Evolutionary conservation across 176 grass and related monocot species (phyloP).

Genomic region (Bolboschoenus planiculmis): DNA sequence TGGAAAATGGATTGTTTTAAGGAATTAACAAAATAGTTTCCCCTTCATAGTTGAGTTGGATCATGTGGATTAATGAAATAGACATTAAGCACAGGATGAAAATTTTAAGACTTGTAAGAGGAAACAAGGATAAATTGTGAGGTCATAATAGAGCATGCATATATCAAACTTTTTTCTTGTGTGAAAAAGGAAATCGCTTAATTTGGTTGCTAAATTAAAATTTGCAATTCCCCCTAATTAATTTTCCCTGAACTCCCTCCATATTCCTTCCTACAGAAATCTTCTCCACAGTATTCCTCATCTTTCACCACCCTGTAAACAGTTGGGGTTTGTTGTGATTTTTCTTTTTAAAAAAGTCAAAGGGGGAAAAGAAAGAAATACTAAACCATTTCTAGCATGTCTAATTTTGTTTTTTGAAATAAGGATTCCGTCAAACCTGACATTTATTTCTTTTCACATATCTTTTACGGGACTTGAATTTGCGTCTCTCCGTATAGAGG

Average conservation of each 20-base stretch:
- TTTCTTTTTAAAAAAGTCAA: too few species aligned
- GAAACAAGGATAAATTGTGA: neutral
- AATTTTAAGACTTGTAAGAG: neutral
- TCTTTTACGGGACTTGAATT: too few species aligned
- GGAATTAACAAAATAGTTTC: neutral
- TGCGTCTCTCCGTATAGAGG: too few species aligned
- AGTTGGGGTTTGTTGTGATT: too few species aligned
- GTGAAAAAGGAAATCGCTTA: neutral
- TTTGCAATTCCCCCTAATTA: neutral
- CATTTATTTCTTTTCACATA: too few species aligned
- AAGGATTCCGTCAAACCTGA: too few species aligned
- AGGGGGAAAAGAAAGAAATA: too few species aligned
- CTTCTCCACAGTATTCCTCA: too few species aligned
- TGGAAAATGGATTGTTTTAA: neutral
- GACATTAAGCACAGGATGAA: neutral
- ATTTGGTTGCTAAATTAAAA: neutral
- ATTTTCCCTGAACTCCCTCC: neutral
- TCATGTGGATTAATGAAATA: neutral
- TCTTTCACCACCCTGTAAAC: too few species aligned
- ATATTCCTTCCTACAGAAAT: neutral
- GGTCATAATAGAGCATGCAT: too few species aligned
- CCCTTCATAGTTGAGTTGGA: neutral
- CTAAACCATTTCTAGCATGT: too few species aligned
- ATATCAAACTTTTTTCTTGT: neutral
- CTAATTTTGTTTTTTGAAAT: too few species aligned